phyloP scores from a whole-genome alignment of 306 rosid species.

The Ochetophila trinervis region DNA sequence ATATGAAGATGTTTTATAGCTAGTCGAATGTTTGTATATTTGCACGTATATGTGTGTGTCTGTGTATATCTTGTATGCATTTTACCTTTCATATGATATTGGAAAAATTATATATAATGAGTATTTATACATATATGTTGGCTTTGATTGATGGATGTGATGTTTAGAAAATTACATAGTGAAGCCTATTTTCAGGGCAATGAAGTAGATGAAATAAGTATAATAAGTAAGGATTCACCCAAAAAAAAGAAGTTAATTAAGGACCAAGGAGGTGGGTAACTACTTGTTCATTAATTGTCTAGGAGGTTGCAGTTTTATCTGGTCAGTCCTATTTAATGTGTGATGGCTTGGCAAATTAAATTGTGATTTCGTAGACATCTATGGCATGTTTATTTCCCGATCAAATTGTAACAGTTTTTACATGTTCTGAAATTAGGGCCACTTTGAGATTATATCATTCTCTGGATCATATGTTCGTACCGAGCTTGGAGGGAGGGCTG shows the following conservation, averaged over 20 bases:
- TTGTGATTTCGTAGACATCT: slow-evolving; percentile 13
- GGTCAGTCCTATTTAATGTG: background rate
- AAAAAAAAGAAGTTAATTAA: background rate
- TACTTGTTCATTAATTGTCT: too few species aligned
- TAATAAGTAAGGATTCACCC: background rate
- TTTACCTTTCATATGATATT: too few species aligned
- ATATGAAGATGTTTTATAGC: background rate
- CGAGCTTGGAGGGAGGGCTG: slow-evolving; percentile 63
- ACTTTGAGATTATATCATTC: slow-evolving; percentile 84
- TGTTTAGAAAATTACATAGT: background rate
- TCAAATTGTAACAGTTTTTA: slow-evolving; percentile 23
- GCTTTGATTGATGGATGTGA: background rate
- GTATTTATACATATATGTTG: background rate
- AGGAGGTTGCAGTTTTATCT: too few species aligned
- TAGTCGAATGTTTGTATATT: background rate
- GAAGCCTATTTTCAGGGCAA: background rate
- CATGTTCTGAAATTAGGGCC: slow-evolving; percentile 56
- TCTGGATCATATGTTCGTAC: slow-evolving; percentile 87
- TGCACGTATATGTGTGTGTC: too few species aligned
- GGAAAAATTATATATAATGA: too few species aligned
- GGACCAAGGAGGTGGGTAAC: background rate
- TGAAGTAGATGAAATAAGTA: background rate
- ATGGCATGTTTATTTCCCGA: slow-evolving; percentile 14
- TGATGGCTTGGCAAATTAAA: background rate
- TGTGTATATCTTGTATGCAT: too few species aligned